These are phyloP conservation scores for Rhizopogon vulgaris DNA, from an alignment of 768 basidiomycete species.

Conservation along the genomic window DNA sequence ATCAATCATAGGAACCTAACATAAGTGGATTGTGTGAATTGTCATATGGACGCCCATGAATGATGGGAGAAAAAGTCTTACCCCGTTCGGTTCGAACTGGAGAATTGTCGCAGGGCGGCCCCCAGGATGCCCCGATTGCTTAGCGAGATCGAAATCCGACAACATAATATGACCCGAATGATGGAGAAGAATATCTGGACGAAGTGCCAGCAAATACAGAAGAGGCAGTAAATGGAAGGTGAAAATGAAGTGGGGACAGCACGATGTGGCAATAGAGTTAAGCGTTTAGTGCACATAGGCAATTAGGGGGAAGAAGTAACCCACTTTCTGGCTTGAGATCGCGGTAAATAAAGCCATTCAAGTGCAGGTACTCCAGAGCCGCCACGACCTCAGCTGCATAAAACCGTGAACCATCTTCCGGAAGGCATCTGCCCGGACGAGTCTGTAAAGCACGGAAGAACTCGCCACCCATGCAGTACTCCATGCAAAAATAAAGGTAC, in stretches of 20 bases:
- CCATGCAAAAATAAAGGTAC: conserved; percentile 98
- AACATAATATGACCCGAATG: conserved; percentile 99
- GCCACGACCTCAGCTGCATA: conserved; percentile 99
- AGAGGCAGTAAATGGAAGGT: neutral
- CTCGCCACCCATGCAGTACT: conserved; percentile 98
- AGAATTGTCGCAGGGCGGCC: conserved; percentile 85
- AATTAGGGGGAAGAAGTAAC: conserved; percentile 27
- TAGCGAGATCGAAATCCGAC: conserved; percentile 98
- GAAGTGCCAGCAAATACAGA: conserved; percentile 6
- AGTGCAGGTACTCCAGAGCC: conserved; percentile 95
- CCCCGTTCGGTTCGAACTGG: conserved; percentile 82
- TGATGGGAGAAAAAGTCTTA: conserved; percentile 32
- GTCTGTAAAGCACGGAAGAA: conserved; percentile 98
- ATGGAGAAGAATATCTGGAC: conserved; percentile 89
- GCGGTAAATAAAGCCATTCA: conserved; percentile 99
- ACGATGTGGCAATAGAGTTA: conserved; percentile 7
- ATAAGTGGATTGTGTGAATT: conserved; percentile 8
- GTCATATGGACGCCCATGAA: neutral
- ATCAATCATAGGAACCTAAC: conserved; percentile 86
- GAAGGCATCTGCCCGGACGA: conserved; percentile 91
- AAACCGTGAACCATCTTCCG: conserved; percentile 93
- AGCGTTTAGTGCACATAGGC: neutral
- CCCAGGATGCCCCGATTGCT: conserved; percentile 83
- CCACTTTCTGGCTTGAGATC: conserved; percentile 99
- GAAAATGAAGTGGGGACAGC: neutral